Base-by-base conservation (phyloP, 1,284 basidiomycete genomes). In the Taiwanofungus camphoratus region DNA sequence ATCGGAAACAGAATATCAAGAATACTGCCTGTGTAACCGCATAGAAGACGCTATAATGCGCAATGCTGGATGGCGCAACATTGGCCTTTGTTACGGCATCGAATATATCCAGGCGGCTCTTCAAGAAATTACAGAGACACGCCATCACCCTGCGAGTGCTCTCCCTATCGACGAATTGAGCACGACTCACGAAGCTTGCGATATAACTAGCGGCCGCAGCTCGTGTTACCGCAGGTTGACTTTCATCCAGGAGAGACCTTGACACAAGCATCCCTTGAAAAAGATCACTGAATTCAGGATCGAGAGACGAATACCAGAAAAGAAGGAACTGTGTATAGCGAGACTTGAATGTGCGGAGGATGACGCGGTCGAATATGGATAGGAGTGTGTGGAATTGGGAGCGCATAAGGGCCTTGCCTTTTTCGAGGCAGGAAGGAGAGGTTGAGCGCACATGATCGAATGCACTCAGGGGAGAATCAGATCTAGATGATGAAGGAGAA, bases 1-100 rank as follows among this genome's bases (percentile, higher is more conserved):
- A 99, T 15, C 95, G 74, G 70, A 99, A 99, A 65, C 96, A 99
- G 64, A 99, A 99, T 51, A 99, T 92, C 56, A 99, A 77, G 63
- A 99, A 96, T 5, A 93, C 79, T 0, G 94, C 89, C 61, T 99
- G 96, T 1, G 84, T 72, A 23, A 97, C 87, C 4, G 95, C 92
- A 62, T 98, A 99, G 63, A 97, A 98, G 19, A 95, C 77, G 22
- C 73, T 75, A 55, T 85, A 78, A 43, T 86, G 78, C 19, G 70
- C 64, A 39, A 68, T 62, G 36, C 69, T 67, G 1, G 65, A 63
- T 2, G 55, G 59, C 20, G 57, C 61, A 21, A 60, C 59, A 20
- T 64, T 69, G 2, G 62, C 60, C 43, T 67, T 49, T 53, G 64
- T 42, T 15, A 73, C 66, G n/a, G 71, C 72, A 35, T 88, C 87